Evolutionary conservation across 495 filamentous ascomycete genomes (phyloP), one percentile per base, ranked within the genome.

Genomic region (Halenospora varia): DNA sequence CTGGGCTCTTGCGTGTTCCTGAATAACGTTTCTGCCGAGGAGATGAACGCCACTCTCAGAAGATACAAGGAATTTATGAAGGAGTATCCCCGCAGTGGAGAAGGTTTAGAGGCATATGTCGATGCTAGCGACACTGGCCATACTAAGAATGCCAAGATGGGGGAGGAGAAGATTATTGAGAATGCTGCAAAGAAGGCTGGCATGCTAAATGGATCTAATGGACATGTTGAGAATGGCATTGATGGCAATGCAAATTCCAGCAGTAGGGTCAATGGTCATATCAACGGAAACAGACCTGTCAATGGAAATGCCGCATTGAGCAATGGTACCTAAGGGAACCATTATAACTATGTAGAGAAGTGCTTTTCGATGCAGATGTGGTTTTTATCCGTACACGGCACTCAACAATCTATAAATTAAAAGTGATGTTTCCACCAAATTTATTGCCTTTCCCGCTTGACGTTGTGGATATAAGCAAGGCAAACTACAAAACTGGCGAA

Each of bases 91-190:
- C 73, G 82, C 11, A 64, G 79, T 17, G 83, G 84, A 2, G 77
- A 70, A 24, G 84, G 84, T 4, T 51, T 86, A 25, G 83, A 85
- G 42, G 79, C 82, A 2, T 86, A 76, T 60, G 82, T 86, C 19
- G 84, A 86, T 65, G 70, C 77, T 0, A 81, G 75, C 56, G 83
- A 86, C 56, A 86, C 81, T 40, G 61, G 61, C 1, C 79, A 80
- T 61, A 77, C 75, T 10, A 66, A 79, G 56, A 79, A 78, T 53
- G 65, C 70, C 25, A 61, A 67, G 51, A 54, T 64, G 6, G 71
- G 72, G 17, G 71, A 73, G 60, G 56, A 67, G 11, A 62, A 56
- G 13, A 56, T 70, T 3, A 25, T 58, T 9, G 67, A 75, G 44
- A 57, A 53, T 20, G 66, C 68, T 0, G 64, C 69, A 9, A 62